Conservation (phyloP, 768 basidiomycete genomes). For the Termitomyces sp. region DNA sequence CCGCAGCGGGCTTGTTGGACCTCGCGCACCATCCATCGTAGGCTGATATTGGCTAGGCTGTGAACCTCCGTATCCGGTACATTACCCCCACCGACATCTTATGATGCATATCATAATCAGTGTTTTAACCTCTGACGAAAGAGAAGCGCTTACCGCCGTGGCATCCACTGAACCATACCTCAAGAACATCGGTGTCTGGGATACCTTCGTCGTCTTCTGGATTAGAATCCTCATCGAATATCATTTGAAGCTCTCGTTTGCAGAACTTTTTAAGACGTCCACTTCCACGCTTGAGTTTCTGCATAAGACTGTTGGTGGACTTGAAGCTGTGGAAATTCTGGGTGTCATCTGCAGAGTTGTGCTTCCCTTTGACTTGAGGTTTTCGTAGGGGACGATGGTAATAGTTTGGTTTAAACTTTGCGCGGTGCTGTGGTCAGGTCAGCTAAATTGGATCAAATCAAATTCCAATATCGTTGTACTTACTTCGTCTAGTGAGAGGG, state of each 20-base stretch:
- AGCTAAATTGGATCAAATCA: background rate
- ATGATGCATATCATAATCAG: background rate
- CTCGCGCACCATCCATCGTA: conserved; percentile 80
- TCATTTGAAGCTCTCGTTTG: conserved; percentile 1
- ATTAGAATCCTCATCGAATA: conserved; percentile 3
- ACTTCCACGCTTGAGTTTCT: conserved; percentile 3
- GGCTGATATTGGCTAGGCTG: conserved; percentile 52
- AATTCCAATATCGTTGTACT: conserved; percentile 5
- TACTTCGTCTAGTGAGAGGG: conserved; percentile 74
- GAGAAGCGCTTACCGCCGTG: conserved; percentile 49
- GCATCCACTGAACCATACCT: conserved; percentile 79
- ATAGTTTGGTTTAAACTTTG: conserved; percentile 57
- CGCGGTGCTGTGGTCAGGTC: conserved; percentile 42
- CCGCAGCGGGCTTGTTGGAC: conserved; percentile 51
- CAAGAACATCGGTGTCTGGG: conserved; percentile 45
- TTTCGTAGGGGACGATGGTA: conserved; percentile 44
- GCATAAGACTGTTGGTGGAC: conserved; percentile 1
- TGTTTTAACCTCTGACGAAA: background rate
- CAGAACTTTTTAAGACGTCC: conserved; percentile 1
- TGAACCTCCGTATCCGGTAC: conserved; percentile 35
- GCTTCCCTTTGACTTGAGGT: conserved; percentile 11
- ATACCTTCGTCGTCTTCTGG: conserved; percentile 4
- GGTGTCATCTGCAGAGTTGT: conserved; percentile 23
- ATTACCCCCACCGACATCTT: conserved; percentile 69
- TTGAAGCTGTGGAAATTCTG: conserved; percentile 1